Conservation (phyloP, 306 rosid genomes). For the Rosa lucieae region DNA sequence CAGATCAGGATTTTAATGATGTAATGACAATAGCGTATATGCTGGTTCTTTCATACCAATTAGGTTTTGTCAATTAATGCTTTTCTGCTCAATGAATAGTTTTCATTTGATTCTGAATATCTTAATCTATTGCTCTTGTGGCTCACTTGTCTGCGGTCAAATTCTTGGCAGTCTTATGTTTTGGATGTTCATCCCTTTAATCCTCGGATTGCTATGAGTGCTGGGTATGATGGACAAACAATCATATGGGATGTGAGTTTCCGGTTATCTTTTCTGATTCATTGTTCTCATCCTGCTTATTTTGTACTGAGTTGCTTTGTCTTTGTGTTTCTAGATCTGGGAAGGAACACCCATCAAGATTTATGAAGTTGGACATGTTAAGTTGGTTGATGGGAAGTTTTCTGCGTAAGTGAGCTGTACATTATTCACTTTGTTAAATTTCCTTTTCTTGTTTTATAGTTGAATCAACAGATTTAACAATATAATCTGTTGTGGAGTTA, state of each 20-base stretch:
- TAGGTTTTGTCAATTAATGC: conserved; percentile 16
- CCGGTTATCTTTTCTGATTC: conserved; percentile 15
- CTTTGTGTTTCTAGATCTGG: conserved; percentile 69
- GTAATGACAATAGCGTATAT: neutral
- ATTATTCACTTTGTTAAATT: conserved; percentile 17
- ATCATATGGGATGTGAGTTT: conserved; percentile 94
- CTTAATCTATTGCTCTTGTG: conserved; percentile 25
- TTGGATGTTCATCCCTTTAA: conserved; percentile 97
- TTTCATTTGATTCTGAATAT: conserved; percentile 16
- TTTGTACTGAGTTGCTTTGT: conserved; percentile 28
- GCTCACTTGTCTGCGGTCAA: conserved; percentile 33
- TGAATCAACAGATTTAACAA: neutral
- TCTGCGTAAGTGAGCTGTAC: conserved; percentile 65
- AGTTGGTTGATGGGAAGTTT: conserved; percentile 89
- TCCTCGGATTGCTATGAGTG: conserved; percentile 97
- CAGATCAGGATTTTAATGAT: neutral
- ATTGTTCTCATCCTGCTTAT: conserved; percentile 17
- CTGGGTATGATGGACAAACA: conserved; percentile 88
- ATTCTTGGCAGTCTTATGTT: conserved; percentile 72
- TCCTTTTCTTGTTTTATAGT: conserved; percentile 22
- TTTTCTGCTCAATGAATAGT: conserved; percentile 14
- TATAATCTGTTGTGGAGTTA: neutral
- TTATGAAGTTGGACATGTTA: conserved; percentile 65
- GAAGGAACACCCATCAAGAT: conserved; percentile 77
- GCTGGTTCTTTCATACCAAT: conserved; percentile 3